Conservation (phyloP, 2,329 filamentous ascomycete genomes). For the Hymenoscyphus salicellus region DNA sequence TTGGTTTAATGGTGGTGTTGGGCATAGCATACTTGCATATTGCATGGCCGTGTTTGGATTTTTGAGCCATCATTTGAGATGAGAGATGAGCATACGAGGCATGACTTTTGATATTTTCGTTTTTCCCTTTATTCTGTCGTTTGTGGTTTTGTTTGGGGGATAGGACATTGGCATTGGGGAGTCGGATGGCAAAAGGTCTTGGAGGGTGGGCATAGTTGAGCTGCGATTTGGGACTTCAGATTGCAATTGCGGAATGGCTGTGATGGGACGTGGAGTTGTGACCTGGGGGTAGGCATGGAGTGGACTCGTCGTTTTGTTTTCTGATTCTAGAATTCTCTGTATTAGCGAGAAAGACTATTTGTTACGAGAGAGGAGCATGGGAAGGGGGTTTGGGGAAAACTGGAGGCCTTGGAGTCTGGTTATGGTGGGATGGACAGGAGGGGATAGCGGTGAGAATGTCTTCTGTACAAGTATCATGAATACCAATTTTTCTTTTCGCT, state of each 20-base stretch:
- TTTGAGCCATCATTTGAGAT: neutral
- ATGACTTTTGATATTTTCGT: neutral
- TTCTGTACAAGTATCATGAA: too few species aligned
- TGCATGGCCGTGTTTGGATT: neutral
- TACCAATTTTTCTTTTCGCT: too few species aligned
- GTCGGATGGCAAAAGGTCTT: neutral
- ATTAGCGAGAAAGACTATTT: too few species aligned
- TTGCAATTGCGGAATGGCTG: neutral
- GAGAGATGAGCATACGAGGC: slow-evolving; percentile 1
- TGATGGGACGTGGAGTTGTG: too few species aligned
- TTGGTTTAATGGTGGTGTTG: too few species aligned
- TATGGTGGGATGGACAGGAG: too few species aligned
- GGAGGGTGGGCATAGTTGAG: neutral
- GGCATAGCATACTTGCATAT: too few species aligned
- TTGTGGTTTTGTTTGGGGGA: neutral
- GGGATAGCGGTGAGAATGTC: too few species aligned
- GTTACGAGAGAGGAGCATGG: too few species aligned
- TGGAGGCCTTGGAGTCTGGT: too few species aligned
- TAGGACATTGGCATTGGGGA: neutral
- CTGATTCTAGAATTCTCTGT: neutral
- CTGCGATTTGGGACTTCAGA: neutral
- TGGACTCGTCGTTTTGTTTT: neutral
- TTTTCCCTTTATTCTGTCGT: neutral
- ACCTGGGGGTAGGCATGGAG: neutral
- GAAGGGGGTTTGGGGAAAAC: too few species aligned